These are phyloP conservation scores for Penicillium fimorum DNA, from an alignment of 495 filamentous ascomycete species.

Conservation along the genomic window DNA sequence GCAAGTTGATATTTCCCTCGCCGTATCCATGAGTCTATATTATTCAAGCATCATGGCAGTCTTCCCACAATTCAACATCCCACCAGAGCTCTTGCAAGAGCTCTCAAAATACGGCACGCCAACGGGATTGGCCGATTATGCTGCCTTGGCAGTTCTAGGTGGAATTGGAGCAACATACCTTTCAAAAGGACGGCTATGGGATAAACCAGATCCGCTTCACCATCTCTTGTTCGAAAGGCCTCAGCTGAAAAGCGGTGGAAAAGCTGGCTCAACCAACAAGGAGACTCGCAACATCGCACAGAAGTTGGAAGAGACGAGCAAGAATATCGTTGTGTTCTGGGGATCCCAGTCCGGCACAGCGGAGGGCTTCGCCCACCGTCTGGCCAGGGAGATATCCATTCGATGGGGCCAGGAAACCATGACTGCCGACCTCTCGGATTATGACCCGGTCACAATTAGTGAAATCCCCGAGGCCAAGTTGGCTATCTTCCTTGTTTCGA, in stretches of 20 bases:
- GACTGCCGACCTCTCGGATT: slow-evolving; percentile 50
- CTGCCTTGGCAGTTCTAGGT: slow-evolving; percentile 30
- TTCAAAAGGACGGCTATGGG: slow-evolving; percentile 37
- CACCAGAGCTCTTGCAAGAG: slow-evolving; percentile 23
- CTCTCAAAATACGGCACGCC: slow-evolving; percentile 27
- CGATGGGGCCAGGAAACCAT: slow-evolving; percentile 45
- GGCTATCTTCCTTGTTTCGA: slow-evolving; percentile 52
- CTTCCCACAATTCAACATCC: slow-evolving; percentile 20
- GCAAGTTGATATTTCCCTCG: slow-evolving; percentile 4
- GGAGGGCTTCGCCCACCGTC: slow-evolving; percentile 47
- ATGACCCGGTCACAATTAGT: slow-evolving; percentile 43
- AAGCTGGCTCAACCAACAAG: slow-evolving; percentile 12
- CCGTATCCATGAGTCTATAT: neutral
- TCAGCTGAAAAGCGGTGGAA: slow-evolving; percentile 32
- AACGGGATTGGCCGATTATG: slow-evolving; percentile 31
- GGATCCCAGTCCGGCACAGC: slow-evolving; percentile 57
- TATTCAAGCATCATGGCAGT: slow-evolving; percentile 4
- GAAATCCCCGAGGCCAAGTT: slow-evolving; percentile 41
- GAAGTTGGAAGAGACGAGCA: slow-evolving; percentile 34
- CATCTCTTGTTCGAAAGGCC: slow-evolving; percentile 33
- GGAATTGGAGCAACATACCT: slow-evolving; percentile 29
- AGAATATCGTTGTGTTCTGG: slow-evolving; percentile 51
- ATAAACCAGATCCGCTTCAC: slow-evolving; percentile 32
- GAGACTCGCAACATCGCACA: slow-evolving; percentile 41
- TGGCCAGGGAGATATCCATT: slow-evolving; percentile 44